Percentiles rank a stretch among this genome's conserved stretches.
Evolutionary conservation across 2,329 filamentous ascomycete species (phyloP).

Genomic region (Colletotrichum sp.): DNA sequence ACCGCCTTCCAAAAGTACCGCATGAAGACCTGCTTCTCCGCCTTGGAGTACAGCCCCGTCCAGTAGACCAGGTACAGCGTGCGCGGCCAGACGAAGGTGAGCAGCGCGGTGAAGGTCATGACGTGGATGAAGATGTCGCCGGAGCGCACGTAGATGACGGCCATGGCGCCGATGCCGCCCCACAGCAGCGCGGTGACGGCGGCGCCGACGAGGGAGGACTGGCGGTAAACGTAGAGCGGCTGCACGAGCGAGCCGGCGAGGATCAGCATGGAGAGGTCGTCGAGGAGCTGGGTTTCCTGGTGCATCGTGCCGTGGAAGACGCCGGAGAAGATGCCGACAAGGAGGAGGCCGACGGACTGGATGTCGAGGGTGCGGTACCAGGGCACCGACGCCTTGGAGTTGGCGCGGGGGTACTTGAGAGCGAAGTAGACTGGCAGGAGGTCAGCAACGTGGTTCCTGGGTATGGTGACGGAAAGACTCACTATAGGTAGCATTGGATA

Average conservation of each 20-base stretch:
- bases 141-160: constrained; percentile 45
- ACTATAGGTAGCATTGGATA: constrained; percentile 42
- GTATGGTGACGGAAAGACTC: background rate
- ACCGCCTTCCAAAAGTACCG: constrained; percentile 32
- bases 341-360: constrained; percentile 44
- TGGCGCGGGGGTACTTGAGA: constrained; percentile 38
- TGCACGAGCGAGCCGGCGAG: constrained; percentile 58
- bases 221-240: constrained; percentile 48
- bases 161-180: constrained; percentile 43
- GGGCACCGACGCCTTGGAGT: constrained; percentile 30
- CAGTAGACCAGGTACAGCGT: constrained; percentile 38
- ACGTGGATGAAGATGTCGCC: constrained; percentile 49
- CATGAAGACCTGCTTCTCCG: constrained; percentile 28
- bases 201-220: constrained; percentile 35
- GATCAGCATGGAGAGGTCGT: constrained; percentile 65
- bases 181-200: constrained; percentile 42
- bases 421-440: constrained; percentile 40
- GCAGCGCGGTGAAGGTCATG: constrained; percentile 37
- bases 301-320: constrained; percentile 50
- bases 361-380: constrained; percentile 40
- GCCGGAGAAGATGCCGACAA: constrained; percentile 46
- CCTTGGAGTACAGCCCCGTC: constrained; percentile 30
- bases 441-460: background rate
- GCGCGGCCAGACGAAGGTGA: constrained; percentile 36
- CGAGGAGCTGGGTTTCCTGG: constrained; percentile 48